Evolutionary conservation across 495 filamentous ascomycete genomes (phyloP), one percentile per base, ranked within the genome.

Genomic region (Neurospora sp.): DNA sequence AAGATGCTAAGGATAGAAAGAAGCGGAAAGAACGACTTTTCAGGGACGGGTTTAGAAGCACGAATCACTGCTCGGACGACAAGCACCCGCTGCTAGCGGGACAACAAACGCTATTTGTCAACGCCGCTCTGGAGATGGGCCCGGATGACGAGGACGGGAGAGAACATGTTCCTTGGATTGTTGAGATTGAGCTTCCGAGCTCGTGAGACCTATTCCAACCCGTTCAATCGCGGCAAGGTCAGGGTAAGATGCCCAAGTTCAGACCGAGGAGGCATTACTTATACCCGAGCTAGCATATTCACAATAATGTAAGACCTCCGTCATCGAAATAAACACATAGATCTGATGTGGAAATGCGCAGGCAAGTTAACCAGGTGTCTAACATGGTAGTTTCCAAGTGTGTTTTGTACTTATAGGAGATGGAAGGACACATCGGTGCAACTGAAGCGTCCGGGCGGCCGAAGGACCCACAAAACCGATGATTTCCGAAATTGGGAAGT

Each of bases 51-150:
- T 81, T 72, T 39, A 69, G 66, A 69, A 38, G 40, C 3, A 80
- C 77, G 11, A 79, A 75, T 27, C 76, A 81, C 75, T 88, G 39
- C 84, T 77, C 40, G 41, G 73, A 71, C 74, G 79, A 85, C 73
- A 74, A 54, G 76, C 39, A 38, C 62, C 81, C 83, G 16, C 73
- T 91, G 72, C 72, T 76, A 62, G 78, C 79, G 69, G 88, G 89
- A 0, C 74, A 84, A 72, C 85, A 92, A 75, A 93, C 92, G 8
- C 73, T 94, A 5, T 91, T 93, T 79, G 86, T 93, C 7, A 94
- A 94, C 84, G 92, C 91, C 4, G 87, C 88, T 72, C 86, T 93
- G 9, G 16, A 54, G 12, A 18, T 4, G 54, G 3, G 27, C n/a
- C 70, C 73, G 16, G 73, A 62, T 18, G 69, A 72, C 14, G 90